Evolutionary conservation across 192 early-diverging fungal species (phyloP).

Genomic region (Gonapodya prolifera): DNA sequence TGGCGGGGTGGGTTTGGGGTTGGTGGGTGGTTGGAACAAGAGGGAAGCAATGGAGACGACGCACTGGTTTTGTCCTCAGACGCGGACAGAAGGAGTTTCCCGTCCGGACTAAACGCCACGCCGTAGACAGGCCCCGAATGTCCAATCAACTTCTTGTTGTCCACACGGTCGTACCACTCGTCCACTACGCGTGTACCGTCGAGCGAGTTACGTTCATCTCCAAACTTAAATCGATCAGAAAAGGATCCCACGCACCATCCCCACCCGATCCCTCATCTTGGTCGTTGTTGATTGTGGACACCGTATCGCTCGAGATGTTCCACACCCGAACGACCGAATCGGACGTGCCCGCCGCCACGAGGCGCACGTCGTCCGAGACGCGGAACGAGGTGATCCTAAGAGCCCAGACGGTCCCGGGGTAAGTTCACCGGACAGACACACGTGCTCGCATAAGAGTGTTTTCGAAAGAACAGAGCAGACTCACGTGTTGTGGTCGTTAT

Average conservation of each 20-base stretch:
- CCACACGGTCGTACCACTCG: too few species aligned
- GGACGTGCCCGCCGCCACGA: slow-evolving; percentile 81
- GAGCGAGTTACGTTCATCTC: too few species aligned
- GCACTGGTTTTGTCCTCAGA: slow-evolving; percentile 85
- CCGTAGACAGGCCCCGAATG: slow-evolving; percentile 89
- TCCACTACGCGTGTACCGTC: too few species aligned
- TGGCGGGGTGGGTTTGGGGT: too few species aligned
- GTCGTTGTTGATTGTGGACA: background rate
- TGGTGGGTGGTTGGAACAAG: slow-evolving; percentile 29
- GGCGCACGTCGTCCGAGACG: slow-evolving; percentile 63
- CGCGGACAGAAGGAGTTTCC: slow-evolving; percentile 69
- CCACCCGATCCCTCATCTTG: background rate
- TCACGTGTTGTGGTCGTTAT: slow-evolving; percentile 71
- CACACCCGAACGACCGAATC: slow-evolving; percentile 90
- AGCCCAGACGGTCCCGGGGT: slow-evolving; percentile 19
- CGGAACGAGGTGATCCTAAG: slow-evolving; percentile 84
- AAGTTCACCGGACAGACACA: too few species aligned
- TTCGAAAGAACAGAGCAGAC: background rate
- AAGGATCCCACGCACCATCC: slow-evolving; percentile 2
- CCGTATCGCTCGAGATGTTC: slow-evolving; percentile 60
- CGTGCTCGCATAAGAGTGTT: too few species aligned
- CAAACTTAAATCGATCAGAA: too few species aligned
- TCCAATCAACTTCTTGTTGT: slow-evolving; percentile 39
- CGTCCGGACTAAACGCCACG: slow-evolving; percentile 71
- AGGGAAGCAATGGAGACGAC: background rate